Conservation (phyloP, 225 moss, liverwort and hornwort genomes). For the Climacium dendroides region DNA sequence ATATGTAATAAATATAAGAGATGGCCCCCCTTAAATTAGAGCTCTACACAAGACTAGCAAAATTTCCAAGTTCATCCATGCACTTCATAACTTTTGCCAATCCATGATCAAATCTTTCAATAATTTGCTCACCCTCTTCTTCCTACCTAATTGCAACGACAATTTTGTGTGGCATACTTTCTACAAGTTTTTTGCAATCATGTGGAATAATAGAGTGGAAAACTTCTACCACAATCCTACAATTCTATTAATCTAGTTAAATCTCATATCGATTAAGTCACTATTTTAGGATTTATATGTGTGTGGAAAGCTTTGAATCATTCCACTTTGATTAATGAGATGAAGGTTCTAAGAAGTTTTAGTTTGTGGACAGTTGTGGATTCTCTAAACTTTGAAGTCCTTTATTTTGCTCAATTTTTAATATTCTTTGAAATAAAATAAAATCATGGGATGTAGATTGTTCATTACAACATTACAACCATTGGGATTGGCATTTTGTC, state of each 20-base stretch:
- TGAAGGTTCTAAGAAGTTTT: too few relatives aligned
- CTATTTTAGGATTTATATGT: too few relatives aligned
- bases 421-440: too few relatives aligned
- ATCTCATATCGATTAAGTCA: neutral
- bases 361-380: too few relatives aligned
- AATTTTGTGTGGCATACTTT: neutral
- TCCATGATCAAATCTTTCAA: neutral
- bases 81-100: neutral
- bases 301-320: too few relatives aligned
- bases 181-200: neutral
- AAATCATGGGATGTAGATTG: too few relatives aligned
- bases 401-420: too few relatives aligned
- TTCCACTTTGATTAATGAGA: too few relatives aligned
- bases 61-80: neutral
- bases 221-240: fast-evolving
- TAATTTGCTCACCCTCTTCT: too few relatives aligned
- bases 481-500: too few relatives aligned
- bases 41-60: neutral
- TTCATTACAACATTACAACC: too few relatives aligned
- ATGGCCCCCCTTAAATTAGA: neutral
- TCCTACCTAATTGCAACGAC: fast-evolving
- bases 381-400: too few relatives aligned
- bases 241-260: neutral
- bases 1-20: fast-evolving
- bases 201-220: neutral